These are phyloP conservation scores for Mikania micrantha DNA, from an alignment of 129 eudicot genomes.

Conservation along the genomic window DNA sequence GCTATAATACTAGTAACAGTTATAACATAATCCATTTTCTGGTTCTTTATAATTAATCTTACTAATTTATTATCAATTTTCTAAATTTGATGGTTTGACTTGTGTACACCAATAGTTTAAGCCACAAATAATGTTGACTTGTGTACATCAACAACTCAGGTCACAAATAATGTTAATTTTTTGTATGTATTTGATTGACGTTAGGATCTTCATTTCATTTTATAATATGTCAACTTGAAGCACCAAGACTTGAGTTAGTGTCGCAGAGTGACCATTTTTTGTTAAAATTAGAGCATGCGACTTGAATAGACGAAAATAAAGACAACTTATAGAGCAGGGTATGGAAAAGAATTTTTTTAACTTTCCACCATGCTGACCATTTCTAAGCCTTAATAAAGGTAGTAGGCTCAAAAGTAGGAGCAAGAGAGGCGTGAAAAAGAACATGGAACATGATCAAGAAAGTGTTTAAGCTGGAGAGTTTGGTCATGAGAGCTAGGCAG, in stretches of 20 bases:
- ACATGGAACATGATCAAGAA: too few relatives aligned
- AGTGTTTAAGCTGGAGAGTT: too few relatives aligned
- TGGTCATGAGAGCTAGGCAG: too few relatives aligned
- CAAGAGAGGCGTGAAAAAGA: too few relatives aligned
- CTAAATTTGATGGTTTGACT: not conserved
- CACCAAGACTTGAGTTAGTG: not conserved
- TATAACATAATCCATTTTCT: not conserved
- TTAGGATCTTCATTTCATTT: not conserved
- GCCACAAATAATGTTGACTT: not conserved
- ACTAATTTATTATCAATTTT: not conserved
- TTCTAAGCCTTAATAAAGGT: too few relatives aligned
- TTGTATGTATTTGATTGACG: not conserved
- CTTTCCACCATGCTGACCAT: too few relatives aligned
- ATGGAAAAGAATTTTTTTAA: too few relatives aligned
- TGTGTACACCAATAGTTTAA: too few relatives aligned
- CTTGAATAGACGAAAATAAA: not conserved
- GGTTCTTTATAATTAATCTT: not conserved
- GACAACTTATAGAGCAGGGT: too few relatives aligned
- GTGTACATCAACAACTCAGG: not conserved
- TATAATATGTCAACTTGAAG: not conserved
- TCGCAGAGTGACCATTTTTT: not conserved
- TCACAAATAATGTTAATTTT: not conserved
- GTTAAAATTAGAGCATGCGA: not conserved
- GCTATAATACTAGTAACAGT: not conserved
- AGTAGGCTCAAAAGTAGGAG: too few relatives aligned